Evolutionary conservation across 1,284 basidiomycete species (phyloP).

Genomic region (Pholiota adiposa): DNA sequence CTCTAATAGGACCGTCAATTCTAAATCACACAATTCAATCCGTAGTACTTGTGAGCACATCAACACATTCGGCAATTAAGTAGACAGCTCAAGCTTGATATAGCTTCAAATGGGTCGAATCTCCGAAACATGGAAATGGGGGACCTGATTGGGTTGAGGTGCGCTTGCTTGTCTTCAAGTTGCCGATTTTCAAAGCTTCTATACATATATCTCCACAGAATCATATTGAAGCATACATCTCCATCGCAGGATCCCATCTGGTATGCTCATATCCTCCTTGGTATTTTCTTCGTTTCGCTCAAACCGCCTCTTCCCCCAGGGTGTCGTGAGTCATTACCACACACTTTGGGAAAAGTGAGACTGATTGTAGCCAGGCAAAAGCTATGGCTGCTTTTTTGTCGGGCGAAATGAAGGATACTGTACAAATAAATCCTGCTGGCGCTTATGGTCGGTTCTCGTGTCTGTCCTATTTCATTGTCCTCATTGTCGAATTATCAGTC

Average conservation of each 20-base stretch:
- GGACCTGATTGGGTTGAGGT: constrained; percentile 93
- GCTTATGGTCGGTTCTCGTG: constrained; percentile 61
- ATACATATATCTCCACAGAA: constrained; percentile 50
- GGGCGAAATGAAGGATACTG: constrained; percentile 89
- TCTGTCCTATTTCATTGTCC: background rate
- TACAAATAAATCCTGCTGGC: constrained; percentile 88
- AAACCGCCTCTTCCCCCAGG: no score
- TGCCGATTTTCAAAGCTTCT: background rate
- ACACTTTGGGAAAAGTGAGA: background rate
- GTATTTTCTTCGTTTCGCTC: background rate
- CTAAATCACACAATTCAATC: constrained; percentile 8
- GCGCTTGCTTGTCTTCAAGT: background rate
- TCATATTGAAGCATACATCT: constrained; percentile 81
- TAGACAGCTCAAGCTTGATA: background rate
- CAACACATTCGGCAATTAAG: background rate
- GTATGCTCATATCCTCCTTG: constrained; percentile 41
- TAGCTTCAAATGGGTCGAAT: constrained; percentile 97
- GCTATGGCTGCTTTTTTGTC: constrained; percentile 96
- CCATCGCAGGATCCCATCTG: constrained; percentile 89
- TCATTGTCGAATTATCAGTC: constrained; percentile 43
- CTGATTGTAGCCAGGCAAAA: constrained; percentile 63
- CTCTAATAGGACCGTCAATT: constrained; percentile 9
- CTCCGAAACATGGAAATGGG: constrained; percentile 81
- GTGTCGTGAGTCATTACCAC: constrained; percentile 57
- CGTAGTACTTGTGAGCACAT: constrained; percentile 66